Percentiles rank a stretch among this genome's conserved stretches.
Conservation (phyloP, 192 early-diverging fungal genomes). For the Umbelopsis isabellina region DNA sequence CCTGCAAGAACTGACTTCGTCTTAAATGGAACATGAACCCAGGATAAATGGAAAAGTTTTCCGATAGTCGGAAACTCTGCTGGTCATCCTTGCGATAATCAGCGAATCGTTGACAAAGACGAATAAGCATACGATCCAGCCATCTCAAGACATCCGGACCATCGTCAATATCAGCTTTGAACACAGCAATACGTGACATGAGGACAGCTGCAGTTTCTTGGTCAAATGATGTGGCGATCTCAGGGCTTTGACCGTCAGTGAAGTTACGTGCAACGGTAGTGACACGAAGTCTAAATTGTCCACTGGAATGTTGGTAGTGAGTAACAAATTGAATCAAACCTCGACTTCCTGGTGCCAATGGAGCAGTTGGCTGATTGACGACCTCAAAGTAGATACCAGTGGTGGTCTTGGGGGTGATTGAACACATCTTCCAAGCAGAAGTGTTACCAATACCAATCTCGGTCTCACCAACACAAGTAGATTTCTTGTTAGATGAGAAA, state of each 20-base stretch:
- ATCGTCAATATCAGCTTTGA: slow-evolving; percentile 97
- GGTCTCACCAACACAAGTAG: slow-evolving; percentile 90
- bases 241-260: slow-evolving; percentile 81
- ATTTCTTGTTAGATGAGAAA: slow-evolving; percentile 88
- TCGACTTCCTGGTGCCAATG: slow-evolving; percentile 77
- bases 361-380: slow-evolving; percentile 82
- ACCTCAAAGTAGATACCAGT: slow-evolving; percentile 96
- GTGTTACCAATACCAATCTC: slow-evolving; percentile 98
- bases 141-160: slow-evolving; percentile 95
- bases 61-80: slow-evolving; percentile 82
- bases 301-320: slow-evolving; percentile 93
- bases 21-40: slow-evolving; percentile 99
- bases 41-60: slow-evolving; percentile 98
- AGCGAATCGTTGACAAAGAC: slow-evolving; percentile 96
- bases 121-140: slow-evolving; percentile 98
- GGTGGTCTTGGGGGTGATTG: slow-evolving; percentile 84
- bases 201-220: slow-evolving; percentile 97
- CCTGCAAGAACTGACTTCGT: slow-evolving; percentile 95
- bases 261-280: slow-evolving; percentile 91
- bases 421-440: slow-evolving; percentile 94
- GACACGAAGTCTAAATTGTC: slow-evolving; percentile 88
- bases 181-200: slow-evolving; percentile 95
- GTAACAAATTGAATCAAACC: slow-evolving; percentile 96
- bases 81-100: slow-evolving; percentile 97
- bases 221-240: slow-evolving; percentile 92